These are phyloP conservation scores for Claviceps humidiphila DNA, from an alignment of 2,329 filamentous ascomycete genomes.

Conservation along the genomic window DNA sequence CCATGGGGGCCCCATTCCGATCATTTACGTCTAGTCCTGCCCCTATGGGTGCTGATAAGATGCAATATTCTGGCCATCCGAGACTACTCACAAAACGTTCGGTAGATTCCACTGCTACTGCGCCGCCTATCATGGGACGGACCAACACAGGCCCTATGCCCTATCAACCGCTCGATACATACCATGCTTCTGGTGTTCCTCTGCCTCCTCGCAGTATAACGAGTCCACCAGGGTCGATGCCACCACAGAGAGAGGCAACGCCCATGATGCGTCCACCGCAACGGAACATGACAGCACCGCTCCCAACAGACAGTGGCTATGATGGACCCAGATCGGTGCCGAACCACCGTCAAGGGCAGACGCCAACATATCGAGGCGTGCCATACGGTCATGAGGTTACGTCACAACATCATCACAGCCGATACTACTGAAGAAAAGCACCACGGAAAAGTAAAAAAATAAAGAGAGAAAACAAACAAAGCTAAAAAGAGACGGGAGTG, in stretches of 20 bases:
- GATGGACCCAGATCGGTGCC: conserved; percentile 14
- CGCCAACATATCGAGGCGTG: conserved; percentile 13
- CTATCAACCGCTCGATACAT: conserved; percentile 15
- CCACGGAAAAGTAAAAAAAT: not conserved
- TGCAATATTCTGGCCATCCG: conserved; percentile 19
- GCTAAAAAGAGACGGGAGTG: not conserved
- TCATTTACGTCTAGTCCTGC: conserved; percentile 18
- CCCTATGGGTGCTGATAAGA: conserved; percentile 15
- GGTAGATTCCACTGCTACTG: conserved; percentile 16
- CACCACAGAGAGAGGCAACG: conserved; percentile 17
- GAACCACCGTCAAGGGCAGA: conserved; percentile 7
- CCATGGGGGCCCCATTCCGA: conserved; percentile 7
- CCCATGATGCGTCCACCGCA: conserved; percentile 23
- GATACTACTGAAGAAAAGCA: conserved; percentile 1
- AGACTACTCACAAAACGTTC: conserved; percentile 20
- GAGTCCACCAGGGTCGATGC: conserved; percentile 13
- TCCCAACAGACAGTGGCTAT: conserved; percentile 5
- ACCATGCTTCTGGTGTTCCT: conserved; percentile 8
- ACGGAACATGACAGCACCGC: conserved; percentile 33
- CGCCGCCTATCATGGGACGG: conserved; percentile 8
- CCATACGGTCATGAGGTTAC: conserved; percentile 25
- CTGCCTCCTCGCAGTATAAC: conserved; percentile 24
- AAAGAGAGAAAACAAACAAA: not conserved
- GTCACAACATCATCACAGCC: conserved; percentile 13
- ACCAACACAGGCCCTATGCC: not conserved